These are phyloP conservation scores for Volvox carteri DNA, from an alignment of 163 green algal species.

Conservation along the genomic window DNA sequence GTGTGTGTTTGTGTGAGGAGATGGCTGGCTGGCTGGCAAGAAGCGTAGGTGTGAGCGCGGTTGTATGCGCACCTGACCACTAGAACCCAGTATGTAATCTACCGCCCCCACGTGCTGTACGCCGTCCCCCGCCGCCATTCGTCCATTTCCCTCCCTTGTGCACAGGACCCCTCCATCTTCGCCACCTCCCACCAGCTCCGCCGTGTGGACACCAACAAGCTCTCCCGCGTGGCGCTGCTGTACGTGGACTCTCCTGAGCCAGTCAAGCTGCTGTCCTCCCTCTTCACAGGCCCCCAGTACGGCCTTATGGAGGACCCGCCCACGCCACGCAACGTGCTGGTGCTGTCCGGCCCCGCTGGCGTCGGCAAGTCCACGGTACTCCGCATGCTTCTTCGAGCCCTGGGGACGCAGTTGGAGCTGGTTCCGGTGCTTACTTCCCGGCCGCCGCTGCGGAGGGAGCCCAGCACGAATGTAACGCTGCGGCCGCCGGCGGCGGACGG, in stretches of 20 bases:
- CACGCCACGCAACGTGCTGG: constrained; percentile 62
- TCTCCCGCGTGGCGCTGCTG: constrained; percentile 70
- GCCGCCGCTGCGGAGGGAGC: constrained; percentile 34
- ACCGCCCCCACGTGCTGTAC: too few species aligned
- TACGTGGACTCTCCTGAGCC: constrained; percentile 78
- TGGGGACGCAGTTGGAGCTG: constrained; percentile 39
- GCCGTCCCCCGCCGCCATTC: too few species aligned
- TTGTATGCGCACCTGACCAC: too few species aligned
- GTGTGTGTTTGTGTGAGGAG: too few species aligned
- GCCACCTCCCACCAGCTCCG: constrained; percentile 59
- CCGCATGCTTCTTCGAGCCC: constrained; percentile 64
- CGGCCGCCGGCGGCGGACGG: constrained; percentile 21
- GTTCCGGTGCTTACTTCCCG: constrained; percentile 61
- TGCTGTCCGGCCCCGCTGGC: constrained; percentile 70
- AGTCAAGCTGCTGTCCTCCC: constrained; percentile 67
- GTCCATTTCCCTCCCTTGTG: neutral
- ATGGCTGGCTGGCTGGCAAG: too few species aligned
- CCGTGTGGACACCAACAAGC: constrained; percentile 64
- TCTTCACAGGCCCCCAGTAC: constrained; percentile 71
- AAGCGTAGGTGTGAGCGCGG: too few species aligned
- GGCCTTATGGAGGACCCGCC: constrained; percentile 48
- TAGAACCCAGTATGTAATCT: too few species aligned
- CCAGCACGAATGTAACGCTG: neutral
- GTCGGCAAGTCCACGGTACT: constrained; percentile 72
- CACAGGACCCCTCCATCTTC: constrained; percentile 54